Evolutionary conservation across 352 stramenopile species (phyloP).

Genomic region (Phytopythium ostracodes): DNA sequence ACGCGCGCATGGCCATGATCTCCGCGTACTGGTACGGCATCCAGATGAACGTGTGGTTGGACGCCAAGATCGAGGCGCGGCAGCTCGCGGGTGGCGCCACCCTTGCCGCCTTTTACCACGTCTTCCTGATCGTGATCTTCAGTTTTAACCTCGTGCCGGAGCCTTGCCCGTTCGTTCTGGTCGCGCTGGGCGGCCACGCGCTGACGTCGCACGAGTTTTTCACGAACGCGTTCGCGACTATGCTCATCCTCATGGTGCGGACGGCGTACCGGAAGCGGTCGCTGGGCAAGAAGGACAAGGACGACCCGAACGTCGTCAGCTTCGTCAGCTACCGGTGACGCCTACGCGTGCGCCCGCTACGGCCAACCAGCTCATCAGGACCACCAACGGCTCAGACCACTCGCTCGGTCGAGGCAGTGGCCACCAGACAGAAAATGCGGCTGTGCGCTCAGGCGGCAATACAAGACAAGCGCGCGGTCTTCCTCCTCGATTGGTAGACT

Average conservation of each 20-base stretch:
- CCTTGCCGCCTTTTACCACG: slow-evolving; percentile 6
- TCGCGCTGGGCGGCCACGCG: slow-evolving; percentile 1
- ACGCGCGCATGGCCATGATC: slow-evolving; percentile 14
- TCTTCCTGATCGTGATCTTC: slow-evolving; percentile 11
- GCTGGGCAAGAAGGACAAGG: slow-evolving; percentile 10
- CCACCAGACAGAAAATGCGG: not conserved
- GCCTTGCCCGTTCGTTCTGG: slow-evolving; percentile 4
- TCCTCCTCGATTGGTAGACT: not conserved
- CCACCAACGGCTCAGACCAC: not conserved
- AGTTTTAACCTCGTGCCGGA: not conserved
- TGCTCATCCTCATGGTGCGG: slow-evolving; percentile 22
- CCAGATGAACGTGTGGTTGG: slow-evolving; percentile 24
- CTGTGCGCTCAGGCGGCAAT: not conserved
- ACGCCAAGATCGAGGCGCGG: slow-evolving; percentile 14
- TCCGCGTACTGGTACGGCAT: slow-evolving; percentile 16
- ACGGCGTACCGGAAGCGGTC: slow-evolving; percentile 22
- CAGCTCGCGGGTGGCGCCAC: slow-evolving; percentile 5
- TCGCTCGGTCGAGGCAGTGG: not conserved
- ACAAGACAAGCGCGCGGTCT: not conserved
- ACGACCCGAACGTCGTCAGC: slow-evolving; percentile 16
- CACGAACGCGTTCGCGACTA: slow-evolving; percentile 21
- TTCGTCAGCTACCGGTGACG: slow-evolving; percentile 29
- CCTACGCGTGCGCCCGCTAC: slow-evolving; percentile 10
- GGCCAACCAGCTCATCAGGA: not conserved
- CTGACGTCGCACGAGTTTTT: slow-evolving; percentile 16